Percentiles rank a stretch among this genome's conserved stretches.
Evolutionary conservation across 1,284 basidiomycete species (phyloP).

Genomic region (Lentinus polychrous): DNA sequence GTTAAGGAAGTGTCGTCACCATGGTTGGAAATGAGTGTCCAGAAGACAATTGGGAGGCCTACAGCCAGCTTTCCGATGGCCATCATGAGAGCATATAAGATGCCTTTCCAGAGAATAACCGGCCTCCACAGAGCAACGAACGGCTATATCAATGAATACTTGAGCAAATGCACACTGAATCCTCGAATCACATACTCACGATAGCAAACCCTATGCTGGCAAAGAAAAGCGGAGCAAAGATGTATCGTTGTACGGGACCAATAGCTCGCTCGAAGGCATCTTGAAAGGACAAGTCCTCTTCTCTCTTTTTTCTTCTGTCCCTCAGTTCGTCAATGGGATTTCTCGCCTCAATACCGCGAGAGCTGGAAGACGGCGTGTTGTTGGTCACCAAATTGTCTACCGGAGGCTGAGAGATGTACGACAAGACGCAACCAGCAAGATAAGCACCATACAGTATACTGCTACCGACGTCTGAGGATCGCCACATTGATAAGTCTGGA

Average conservation of each 20-base stretch:
- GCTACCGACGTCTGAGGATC: constrained; percentile 19
- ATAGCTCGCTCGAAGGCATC: constrained; percentile 26
- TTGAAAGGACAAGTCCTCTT: constrained; percentile 17
- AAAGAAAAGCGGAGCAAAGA: constrained; percentile 50
- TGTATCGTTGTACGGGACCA: constrained; percentile 25
- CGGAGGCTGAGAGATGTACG: constrained; percentile 15
- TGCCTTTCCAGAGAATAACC: constrained; percentile 41
- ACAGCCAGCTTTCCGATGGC: constrained; percentile 33
- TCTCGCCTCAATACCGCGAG: not conserved
- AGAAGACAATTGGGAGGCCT: constrained; percentile 19
- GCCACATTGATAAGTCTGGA: too few relatives aligned
- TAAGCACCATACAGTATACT: constrained; percentile 25
- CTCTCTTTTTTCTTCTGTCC: not conserved
- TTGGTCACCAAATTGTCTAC: not conserved
- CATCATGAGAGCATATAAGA: constrained; percentile 44
- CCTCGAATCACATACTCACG: constrained; percentile 14
- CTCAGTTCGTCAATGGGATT: too few relatives aligned
- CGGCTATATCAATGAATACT: constrained; percentile 24
- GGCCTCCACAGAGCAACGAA: constrained; percentile 41
- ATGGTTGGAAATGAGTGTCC: constrained; percentile 4
- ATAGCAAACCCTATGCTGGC: constrained; percentile 47
- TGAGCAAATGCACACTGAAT: not conserved
- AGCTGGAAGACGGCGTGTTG: not conserved
- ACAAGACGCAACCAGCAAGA: constrained; percentile 19
- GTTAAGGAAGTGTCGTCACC: not conserved